Base-by-base conservation (phyloP, 768 basidiomycete species). In the Flagelloscypha sp. region DNA sequence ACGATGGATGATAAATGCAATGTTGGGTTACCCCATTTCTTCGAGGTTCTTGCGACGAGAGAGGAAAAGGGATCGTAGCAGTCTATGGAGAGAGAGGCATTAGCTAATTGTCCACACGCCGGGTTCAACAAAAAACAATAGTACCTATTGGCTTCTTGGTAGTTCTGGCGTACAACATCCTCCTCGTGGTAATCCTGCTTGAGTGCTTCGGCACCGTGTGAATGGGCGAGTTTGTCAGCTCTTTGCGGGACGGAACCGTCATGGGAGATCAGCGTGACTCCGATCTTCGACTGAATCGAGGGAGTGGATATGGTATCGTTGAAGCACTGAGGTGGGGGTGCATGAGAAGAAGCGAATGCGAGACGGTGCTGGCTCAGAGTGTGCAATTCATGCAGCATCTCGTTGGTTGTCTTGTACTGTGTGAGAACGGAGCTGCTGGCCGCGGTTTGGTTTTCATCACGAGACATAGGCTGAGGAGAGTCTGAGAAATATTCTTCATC, bases 331-430 rank as follows among this genome's bases (percentile, higher is more conserved):
- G 15, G 15, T 28, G 22, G 20, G 13, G 12, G 29, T 6, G 24
- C 28, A 18, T 29, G 22, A n/a, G 15, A 30, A 23, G 44, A 42
- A 5, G 47, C 40, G 35, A 62, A 75, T 17, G 76, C 39, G 22
- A 74, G 58, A 33, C 82, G 68, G 48, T 83, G 79, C 36, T 80
- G 74, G 44, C 81, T 68, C 16, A 79, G 64, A 24, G 74, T 65
- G 46, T 87, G 84, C 34, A 86, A 52, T 47, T 85, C 76, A 38
- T 80, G 75, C 24, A 88, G 70, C 44, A 83, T 58, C 30, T 46
- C 68, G 55, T 88, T 88, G 37, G 72, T 62, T 21, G 63, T 58
- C 49, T 70, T 69, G 59, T 87, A 88, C 58, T 47, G 58, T 9
- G 53, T 40, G 28, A 43, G 36, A 27, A 31, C 27, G 30, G 35